These are phyloP conservation scores for Carex kokanica DNA, from an alignment of 176 grass and related monocot genomes.

Conservation along the genomic window DNA sequence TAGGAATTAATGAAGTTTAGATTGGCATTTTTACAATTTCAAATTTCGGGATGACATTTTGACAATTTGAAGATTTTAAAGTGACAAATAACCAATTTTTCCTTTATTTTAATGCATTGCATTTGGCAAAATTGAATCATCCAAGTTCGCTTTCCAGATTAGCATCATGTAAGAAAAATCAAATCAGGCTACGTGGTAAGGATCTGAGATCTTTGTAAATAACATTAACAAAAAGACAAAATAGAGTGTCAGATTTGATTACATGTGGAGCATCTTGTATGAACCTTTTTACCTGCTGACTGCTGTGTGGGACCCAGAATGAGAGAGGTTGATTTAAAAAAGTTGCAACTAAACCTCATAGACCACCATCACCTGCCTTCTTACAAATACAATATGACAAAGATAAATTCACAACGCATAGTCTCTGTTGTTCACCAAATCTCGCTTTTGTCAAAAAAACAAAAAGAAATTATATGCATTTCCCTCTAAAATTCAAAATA, in stretches of 20 bases:
- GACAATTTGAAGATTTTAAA: too few relatives aligned
- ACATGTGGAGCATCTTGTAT: background rate
- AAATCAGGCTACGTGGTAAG: background rate
- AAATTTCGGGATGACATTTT: too few relatives aligned
- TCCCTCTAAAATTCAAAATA: too few relatives aligned
- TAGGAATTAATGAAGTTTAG: too few relatives aligned
- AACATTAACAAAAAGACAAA: constrained; percentile 4
- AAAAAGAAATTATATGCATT: too few relatives aligned
- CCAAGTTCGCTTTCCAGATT: too few relatives aligned
- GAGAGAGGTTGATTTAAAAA: background rate
- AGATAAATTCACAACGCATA: background rate
- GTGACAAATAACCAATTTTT: too few relatives aligned
- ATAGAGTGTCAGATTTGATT: background rate
- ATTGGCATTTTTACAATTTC: too few relatives aligned
- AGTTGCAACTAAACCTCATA: too few relatives aligned
- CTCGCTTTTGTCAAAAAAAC: background rate
- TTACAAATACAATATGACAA: constrained; percentile 10
- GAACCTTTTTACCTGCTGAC: background rate
- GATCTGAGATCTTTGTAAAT: background rate
- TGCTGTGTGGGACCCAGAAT: background rate
- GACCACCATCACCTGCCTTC: background rate
- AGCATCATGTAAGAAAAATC: too few relatives aligned
- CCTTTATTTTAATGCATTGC: too few relatives aligned
- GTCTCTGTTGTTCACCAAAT: background rate
- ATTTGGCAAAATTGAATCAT: too few relatives aligned